Conservation (phyloP, 306 rosid species). For the Vigna unguiculata region DNA sequence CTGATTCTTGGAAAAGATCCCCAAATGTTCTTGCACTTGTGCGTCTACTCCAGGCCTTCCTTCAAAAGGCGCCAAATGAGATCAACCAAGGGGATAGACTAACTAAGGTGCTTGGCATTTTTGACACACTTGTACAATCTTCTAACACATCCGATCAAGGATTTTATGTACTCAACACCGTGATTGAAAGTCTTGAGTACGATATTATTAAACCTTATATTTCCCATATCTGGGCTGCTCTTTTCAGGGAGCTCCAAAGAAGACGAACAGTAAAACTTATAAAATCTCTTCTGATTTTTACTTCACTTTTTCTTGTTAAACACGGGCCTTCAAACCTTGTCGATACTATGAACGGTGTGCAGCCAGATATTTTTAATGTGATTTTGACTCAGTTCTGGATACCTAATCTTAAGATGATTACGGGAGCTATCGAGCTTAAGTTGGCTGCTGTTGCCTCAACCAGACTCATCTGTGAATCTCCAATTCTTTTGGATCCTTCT, state of each 20-base stretch:
- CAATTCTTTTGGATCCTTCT: slow-evolving; percentile 69
- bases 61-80: slow-evolving; percentile 91
- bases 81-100: slow-evolving; percentile 82
- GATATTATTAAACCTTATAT: slow-evolving; percentile 68
- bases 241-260: slow-evolving; percentile 76
- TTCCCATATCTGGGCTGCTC: slow-evolving; percentile 81
- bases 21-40: slow-evolving; percentile 97
- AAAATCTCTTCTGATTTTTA: slow-evolving; percentile 76
- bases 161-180: slow-evolving; percentile 93
- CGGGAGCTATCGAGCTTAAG: slow-evolving; percentile 83
- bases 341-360: slow-evolving; percentile 75
- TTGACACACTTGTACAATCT: slow-evolving; percentile 73
- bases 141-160: slow-evolving; percentile 83
- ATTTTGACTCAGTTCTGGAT: slow-evolving; percentile 90
- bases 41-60: slow-evolving; percentile 97
- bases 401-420: slow-evolving; percentile 76
- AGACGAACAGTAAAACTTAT: slow-evolving; percentile 70
- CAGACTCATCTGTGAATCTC: slow-evolving; percentile 82
- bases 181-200: slow-evolving; percentile 85
- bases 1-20: slow-evolving; percentile 85
- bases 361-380: slow-evolving; percentile 64
- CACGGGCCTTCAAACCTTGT: slow-evolving; percentile 69
- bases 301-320: slow-evolving; percentile 88
- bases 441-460: slow-evolving; percentile 92
- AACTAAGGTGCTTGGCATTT: slow-evolving; percentile 86